Evolutionary conservation across 768 basidiomycete genomes (phyloP).

Genomic region (Mycena rebaudengoi): DNA sequence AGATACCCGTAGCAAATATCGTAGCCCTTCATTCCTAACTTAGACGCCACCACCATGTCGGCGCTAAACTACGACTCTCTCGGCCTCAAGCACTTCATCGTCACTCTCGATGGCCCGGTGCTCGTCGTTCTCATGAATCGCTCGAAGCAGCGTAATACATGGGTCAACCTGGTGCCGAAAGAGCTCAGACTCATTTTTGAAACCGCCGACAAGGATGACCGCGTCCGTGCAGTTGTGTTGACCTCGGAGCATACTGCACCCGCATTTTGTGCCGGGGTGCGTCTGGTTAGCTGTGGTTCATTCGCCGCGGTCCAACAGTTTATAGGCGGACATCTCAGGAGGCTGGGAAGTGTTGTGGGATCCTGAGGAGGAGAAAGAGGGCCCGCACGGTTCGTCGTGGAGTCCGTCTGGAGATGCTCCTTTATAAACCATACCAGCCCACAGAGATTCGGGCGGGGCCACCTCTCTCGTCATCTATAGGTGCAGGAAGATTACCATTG

Average conservation of each 20-base stretch:
- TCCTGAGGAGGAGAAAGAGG: constrained; percentile 53
- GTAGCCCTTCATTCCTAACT: background rate
- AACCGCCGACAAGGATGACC: constrained; percentile 59
- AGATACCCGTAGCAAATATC: background rate
- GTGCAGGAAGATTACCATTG: constrained; percentile 64
- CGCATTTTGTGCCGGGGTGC: constrained; percentile 21
- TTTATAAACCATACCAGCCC: constrained; percentile 40
- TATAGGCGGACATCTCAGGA: constrained; percentile 56
- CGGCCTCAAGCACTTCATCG: constrained; percentile 52
- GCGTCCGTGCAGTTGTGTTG: constrained; percentile 58
- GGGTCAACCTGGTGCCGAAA: constrained; percentile 38
- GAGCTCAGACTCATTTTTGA: constrained; percentile 56
- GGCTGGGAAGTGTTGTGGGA: constrained; percentile 56
- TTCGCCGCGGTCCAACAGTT: background rate
- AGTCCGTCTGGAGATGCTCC: background rate
- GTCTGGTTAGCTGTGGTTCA: no score
- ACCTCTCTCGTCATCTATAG: constrained; percentile 56
- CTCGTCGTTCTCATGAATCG: constrained; percentile 57
- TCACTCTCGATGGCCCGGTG: constrained; percentile 52
- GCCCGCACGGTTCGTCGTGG: constrained; percentile 51
- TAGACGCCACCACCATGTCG: constrained; percentile 32
- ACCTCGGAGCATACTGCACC: constrained; percentile 60
- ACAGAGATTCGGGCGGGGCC: constrained; percentile 58
- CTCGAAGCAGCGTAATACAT: constrained; percentile 59
- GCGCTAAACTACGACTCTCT: constrained; percentile 44